Base-by-base conservation (phyloP, 2,329 filamentous ascomycete species). In the Venturia nashicola region DNA sequence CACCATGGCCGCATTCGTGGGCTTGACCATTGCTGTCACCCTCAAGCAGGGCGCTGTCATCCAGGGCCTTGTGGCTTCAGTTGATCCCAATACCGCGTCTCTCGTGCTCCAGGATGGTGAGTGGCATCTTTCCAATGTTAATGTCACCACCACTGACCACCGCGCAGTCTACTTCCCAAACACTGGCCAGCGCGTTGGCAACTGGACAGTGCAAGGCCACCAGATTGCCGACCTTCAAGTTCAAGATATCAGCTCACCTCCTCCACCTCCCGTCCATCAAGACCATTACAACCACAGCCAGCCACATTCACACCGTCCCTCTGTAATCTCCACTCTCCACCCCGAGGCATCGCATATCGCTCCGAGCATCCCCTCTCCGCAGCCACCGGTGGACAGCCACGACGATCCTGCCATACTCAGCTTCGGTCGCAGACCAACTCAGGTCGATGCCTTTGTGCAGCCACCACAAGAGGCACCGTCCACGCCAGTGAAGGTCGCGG, bases 401-500 rank as follows among this genome's bases (percentile, higher is more conserved):
- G 81, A 87, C n/a, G 90, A 95, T 69, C 90, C 90, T 12, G 90
- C 90, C 3, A 95, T 95, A 64, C 72, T 95, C 57, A 91, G 89
- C 71, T 83, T 90, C 72, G 74, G 74, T 23, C 78, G 73, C 65
- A 68, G 69, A 66, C 74, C 69, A 61, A 72, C 70, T 59, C 69
- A 64, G 18, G 67, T 64, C 20, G 67, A 68, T 40, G 68, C 67
- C 61, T 64, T 69, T 3, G 66, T 66, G 23, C 69, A 64, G 44
- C 44, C 60, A 39, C 62, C 67, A 14, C 72, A 72, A 61, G 73
- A 75, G 67, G 75, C 73, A 18, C 74, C 77, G 20, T 74, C 77
- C 7, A 78, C 76, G 18, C 59, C 59, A 3, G 36, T 60, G 18
- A 43, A 42, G 59, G n/a, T 60, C 59, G n/a, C 59, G 12, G 5